Evolutionary conservation across 169 alveolate species (phyloP), one percentile per base, ranked within the genome.

Genomic region (Plasmodium billcollinsi): DNA sequence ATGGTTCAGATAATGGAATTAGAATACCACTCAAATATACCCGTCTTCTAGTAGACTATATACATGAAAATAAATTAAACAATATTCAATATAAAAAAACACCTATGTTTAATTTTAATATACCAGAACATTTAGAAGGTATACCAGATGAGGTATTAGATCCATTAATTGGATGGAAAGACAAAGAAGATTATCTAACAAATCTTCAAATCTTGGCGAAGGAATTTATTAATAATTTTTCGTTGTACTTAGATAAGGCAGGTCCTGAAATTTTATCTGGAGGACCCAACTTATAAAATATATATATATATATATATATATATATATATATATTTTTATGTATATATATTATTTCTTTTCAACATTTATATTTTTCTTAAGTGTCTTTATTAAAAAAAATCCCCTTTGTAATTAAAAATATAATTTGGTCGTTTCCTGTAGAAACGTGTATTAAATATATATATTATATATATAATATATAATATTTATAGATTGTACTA

Each of bases 21-120:
- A 92, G 99, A 74, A 98, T 98, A 94, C 94, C 96, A 12, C 95
- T 98, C 14, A 93, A 94, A 83, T 93, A 92, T 78, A 96, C 99
- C 0, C 97, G 99, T 73, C 56, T 88, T 56, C 95, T 98, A 59
- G 95, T 98, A 56, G 98, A 97, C 92, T 98, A 96, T 2, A 97
- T 98, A 63, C 99, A 98, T 75, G 93, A 93, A 61, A 97, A 97
- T 24, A 90, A 94, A 61, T 86, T 97, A 56, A 70, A 74, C 29
- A 33, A 83, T 47, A 75, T 74, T 15, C 63, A 74, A 47, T 96
- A 88, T 56, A 93, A 94, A 67, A 94, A 43, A 69, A 92, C 97
- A 63, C 97, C 96, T 21, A 90, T 95, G n/a, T 97, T 97, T 96
- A 93, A 93, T 65, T 92, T 97, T 45, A 73, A 90, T 78, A 96